Conservation (phyloP, 768 basidiomycete species). For the Mrakia blollopis region DNA sequence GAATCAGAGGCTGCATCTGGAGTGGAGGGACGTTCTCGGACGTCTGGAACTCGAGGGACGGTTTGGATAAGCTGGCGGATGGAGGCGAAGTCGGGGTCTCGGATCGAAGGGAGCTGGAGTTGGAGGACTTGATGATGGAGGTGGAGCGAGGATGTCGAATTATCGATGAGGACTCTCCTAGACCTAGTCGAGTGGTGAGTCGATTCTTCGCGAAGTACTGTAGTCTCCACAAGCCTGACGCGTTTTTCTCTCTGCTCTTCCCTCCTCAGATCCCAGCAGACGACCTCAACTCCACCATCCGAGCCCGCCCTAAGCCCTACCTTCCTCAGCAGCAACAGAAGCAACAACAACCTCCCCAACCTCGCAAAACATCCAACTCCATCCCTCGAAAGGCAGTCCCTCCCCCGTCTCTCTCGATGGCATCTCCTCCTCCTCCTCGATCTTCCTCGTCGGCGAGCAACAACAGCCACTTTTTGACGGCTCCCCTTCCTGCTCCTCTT, state of each 20-base stretch:
- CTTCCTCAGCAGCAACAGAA: neutral
- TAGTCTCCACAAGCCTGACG: too few species aligned
- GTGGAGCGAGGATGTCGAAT: neutral
- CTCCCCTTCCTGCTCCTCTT: neutral
- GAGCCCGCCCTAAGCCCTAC: neutral
- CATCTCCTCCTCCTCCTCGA: neutral
- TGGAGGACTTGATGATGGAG: slow-evolving; percentile 14
- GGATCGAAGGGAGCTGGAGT: slow-evolving; percentile 12
- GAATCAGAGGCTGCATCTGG: neutral
- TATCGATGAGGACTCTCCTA: neutral
- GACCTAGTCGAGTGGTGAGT: neutral
- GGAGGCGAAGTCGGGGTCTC: neutral
- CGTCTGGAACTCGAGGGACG: slow-evolving; percentile 3
- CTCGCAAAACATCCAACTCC: neutral
- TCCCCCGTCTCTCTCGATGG: neutral
- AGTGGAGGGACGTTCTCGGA: slow-evolving; percentile 10
- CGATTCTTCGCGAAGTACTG: too few species aligned
- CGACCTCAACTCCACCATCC: slow-evolving; percentile 11
- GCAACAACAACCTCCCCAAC: neutral
- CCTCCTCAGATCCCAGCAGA: neutral
- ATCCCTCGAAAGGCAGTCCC: neutral
- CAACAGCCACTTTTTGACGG: neutral
- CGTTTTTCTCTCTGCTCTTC: neutral
- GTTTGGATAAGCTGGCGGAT: neutral
- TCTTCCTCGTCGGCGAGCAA: neutral